Percentiles rank a stretch among this genome's conserved stretches.
These are phyloP conservation scores for Chloropicon primus DNA, from an alignment of 139 green algal species.

Conservation along the genomic window DNA sequence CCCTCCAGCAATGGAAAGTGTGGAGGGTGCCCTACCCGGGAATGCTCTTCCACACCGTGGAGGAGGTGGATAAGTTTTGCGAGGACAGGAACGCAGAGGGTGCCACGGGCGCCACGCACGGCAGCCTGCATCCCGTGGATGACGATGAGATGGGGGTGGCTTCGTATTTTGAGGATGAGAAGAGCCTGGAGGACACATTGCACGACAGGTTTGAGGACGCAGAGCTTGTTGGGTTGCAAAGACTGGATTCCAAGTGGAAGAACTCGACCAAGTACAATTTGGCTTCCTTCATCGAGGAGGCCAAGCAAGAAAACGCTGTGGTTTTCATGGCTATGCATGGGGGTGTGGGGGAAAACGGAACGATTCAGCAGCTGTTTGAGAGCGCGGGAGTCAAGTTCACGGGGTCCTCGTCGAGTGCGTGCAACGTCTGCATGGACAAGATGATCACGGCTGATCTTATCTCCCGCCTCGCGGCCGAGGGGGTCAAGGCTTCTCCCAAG, in stretches of 20 bases:
- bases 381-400: constrained; percentile 12
- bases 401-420: constrained; percentile 5
- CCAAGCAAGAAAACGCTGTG: constrained; percentile 17
- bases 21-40: constrained; percentile 9
- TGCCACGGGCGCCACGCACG: not conserved
- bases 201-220: not conserved
- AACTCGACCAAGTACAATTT: constrained; percentile 4
- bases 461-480: constrained; percentile 7
- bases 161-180: not conserved
- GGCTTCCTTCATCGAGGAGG: constrained; percentile 18
- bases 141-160: not conserved
- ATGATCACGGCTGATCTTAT: constrained; percentile 6
- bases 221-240: not conserved
- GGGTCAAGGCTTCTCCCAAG: constrained; percentile 22
- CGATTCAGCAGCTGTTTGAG: constrained; percentile 13
- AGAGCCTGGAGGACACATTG: not conserved
- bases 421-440: constrained; percentile 15
- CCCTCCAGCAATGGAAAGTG: not conserved
- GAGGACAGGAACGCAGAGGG: constrained; percentile 5
- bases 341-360: not conserved
- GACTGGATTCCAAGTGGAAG: not conserved
- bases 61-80: constrained; percentile 37
- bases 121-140: not conserved
- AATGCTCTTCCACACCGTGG: constrained; percentile 33
- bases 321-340: constrained; percentile 28